Percentiles rank a stretch among this genome's conserved stretches.
phyloP scores from a whole-genome alignment of 2,329 filamentous ascomycete species.

The Plenodomus lindquistii region DNA sequence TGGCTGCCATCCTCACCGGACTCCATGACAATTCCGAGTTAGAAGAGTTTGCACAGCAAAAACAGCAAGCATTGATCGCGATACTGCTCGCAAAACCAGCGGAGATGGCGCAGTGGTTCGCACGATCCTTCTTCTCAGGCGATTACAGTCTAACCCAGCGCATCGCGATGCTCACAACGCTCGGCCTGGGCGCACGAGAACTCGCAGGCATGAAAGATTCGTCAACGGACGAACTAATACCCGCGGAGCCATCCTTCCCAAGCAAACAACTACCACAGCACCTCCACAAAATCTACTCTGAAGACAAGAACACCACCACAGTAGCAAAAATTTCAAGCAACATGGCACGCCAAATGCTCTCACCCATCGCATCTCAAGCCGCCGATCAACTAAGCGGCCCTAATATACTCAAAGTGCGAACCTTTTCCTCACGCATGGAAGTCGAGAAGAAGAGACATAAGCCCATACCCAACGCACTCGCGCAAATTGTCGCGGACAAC shows the following conservation, averaged over 20 bases:
- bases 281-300: constrained; percentile 72
- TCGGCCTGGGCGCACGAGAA: constrained; percentile 83
- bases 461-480: constrained; percentile 75
- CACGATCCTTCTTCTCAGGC: constrained; percentile 83
- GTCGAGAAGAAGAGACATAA: constrained; percentile 63
- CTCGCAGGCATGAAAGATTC: constrained; percentile 73
- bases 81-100: constrained; percentile 75
- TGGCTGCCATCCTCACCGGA: constrained; percentile 76
- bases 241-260: constrained; percentile 63
- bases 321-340: constrained; percentile 70
- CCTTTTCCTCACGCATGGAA: constrained; percentile 78
- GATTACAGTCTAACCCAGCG: constrained; percentile 89
- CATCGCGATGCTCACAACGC: constrained; percentile 75
- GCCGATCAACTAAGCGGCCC: constrained; percentile 81
- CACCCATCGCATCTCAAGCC: constrained; percentile 78
- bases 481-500: constrained; percentile 70
- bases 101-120: constrained; percentile 81
- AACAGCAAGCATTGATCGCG: constrained; percentile 80
- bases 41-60: constrained; percentile 70
- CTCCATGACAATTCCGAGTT: constrained; percentile 85
- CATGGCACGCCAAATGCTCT: constrained; percentile 73
- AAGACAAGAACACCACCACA: constrained; percentile 53
- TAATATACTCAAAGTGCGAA: constrained; percentile 83
- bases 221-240: constrained; percentile 52
- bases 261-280: constrained; percentile 76